These are phyloP conservation scores for Solanum bulbocastanum DNA, from an alignment of 257 asterid genomes.

Conservation along the genomic window DNA sequence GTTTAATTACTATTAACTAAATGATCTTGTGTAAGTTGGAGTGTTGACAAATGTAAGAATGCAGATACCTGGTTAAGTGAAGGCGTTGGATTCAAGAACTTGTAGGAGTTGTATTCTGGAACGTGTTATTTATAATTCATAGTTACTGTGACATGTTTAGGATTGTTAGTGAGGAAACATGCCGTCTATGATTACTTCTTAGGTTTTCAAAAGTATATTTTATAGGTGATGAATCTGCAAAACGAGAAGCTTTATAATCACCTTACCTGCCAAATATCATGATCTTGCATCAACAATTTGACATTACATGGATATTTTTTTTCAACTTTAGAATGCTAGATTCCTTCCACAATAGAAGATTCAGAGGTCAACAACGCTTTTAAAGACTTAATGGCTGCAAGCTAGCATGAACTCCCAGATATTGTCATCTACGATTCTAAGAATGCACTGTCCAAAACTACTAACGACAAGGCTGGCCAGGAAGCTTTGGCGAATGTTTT, in stretches of 20 bases:
- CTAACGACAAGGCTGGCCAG: constrained; percentile 72
- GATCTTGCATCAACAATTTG: neutral
- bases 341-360: constrained; percentile 52
- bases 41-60: neutral
- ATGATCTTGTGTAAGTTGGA: neutral
- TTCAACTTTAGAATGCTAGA: constrained; percentile 23
- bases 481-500: constrained; percentile 60
- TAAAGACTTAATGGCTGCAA: constrained; percentile 78
- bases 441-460: constrained; percentile 58
- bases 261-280: neutral
- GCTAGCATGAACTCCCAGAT: constrained; percentile 69
- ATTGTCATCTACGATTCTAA: constrained; percentile 45
- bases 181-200: neutral
- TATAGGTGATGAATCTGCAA: neutral
- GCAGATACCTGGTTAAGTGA: neutral
- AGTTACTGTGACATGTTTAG: neutral
- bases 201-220: neutral
- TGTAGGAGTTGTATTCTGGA: neutral
- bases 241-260: neutral
- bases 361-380: constrained; percentile 52
- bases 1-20: no score
- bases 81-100: neutral
- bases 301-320: neutral
- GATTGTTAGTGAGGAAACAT: neutral
- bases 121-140: neutral